Percentiles rank a stretch among this genome's conserved stretches.
Conservation (phyloP, 2,329 filamentous ascomycete species). For the Fusarium avenaceum region DNA sequence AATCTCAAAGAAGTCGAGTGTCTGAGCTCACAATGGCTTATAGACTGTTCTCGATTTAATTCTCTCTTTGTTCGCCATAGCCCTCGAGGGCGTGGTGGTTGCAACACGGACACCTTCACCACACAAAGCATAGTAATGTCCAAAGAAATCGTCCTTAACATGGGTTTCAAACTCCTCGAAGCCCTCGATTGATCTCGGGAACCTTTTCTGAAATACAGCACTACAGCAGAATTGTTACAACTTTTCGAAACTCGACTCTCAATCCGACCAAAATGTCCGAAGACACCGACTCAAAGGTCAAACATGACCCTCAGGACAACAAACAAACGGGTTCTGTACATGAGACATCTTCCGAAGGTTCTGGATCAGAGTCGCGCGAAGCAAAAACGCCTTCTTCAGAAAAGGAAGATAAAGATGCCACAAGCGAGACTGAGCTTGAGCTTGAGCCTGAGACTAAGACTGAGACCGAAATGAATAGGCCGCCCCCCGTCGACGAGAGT, state of each 20-base stretch:
- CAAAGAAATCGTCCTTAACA: not conserved
- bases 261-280: not conserved
- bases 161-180: not conserved
- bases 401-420: too few species aligned
- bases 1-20: not conserved
- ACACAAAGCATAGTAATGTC: not conserved
- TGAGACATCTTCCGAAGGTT: not conserved
- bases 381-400: too few species aligned
- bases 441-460: too few species aligned
- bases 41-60: not conserved
- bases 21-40: not conserved
- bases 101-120: not conserved
- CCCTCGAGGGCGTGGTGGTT: not conserved
- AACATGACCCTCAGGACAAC: not conserved
- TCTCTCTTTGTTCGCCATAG: constrained; percentile 1
- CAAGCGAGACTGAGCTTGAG: too few species aligned
- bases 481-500: too few species aligned
- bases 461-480: too few species aligned
- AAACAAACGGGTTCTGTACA: not conserved
- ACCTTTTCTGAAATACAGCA: not conserved
- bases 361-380: not conserved
- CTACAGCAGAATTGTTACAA: not conserved
- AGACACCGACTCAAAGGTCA: not conserved
- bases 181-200: not conserved
- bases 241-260: not conserved